Percentiles rank a stretch among this genome's conserved stretches.
phyloP scores from a whole-genome alignment of 176 grass and related monocot genomes.

The Areca catechu region DNA sequence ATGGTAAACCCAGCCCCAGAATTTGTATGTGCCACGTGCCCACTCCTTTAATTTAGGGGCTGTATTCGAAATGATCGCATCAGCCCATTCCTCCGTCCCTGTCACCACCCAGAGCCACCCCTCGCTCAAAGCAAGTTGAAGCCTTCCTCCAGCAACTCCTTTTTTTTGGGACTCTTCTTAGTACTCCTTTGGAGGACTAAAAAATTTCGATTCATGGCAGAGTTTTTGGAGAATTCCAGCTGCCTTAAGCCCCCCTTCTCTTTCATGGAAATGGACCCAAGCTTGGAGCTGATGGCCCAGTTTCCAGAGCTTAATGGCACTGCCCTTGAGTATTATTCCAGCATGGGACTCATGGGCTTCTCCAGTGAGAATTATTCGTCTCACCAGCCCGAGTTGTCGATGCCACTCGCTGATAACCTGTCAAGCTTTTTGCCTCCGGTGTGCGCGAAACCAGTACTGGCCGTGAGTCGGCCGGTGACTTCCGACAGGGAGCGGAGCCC shows the following conservation, averaged over 20 bases:
- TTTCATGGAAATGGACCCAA: slow-evolving; percentile 9
- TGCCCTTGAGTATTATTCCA: neutral
- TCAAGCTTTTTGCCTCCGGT: neutral
- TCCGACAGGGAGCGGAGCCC: neutral
- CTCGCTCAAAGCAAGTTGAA: neutral
- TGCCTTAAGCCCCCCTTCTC: neutral
- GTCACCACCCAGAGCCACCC: neutral
- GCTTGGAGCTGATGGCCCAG: slow-evolving; percentile 8
- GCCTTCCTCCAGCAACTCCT: neutral
- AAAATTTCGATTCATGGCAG: neutral
- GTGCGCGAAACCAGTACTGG: neutral
- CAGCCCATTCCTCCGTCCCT: neutral
- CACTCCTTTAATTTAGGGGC: neutral
- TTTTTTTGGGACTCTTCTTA: neutral
- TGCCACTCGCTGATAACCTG: neutral
- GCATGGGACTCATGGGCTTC: neutral
- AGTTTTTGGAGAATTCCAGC: neutral
- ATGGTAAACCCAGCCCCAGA: neutral
- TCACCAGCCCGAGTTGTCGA: neutral
- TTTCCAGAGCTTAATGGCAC: slow-evolving; percentile 5
- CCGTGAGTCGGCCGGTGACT: neutral
- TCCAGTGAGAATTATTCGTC: slow-evolving; percentile 6
- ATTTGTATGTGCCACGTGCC: neutral
- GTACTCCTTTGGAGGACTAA: neutral
- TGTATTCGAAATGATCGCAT: too few relatives aligned